Evolutionary conservation across 1,284 basidiomycete genomes (phyloP).

Genomic region (Baeospora myosura): DNA sequence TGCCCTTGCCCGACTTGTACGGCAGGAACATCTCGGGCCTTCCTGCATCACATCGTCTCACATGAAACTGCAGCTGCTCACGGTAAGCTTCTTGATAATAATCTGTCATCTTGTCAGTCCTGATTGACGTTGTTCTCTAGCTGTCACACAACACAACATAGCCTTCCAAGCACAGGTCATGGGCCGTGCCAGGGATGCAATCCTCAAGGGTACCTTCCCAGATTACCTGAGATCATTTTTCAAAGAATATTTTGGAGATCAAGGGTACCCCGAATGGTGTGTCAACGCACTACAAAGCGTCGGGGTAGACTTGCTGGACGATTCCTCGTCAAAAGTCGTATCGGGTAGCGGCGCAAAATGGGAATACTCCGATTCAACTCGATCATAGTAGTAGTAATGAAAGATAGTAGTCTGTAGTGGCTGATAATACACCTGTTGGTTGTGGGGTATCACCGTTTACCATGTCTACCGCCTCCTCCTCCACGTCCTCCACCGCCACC

Average conservation of each 20-base stretch:
- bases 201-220: conserved; percentile 69
- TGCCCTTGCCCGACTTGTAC: conserved; percentile 79
- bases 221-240: conserved; percentile 70
- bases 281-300: conserved; percentile 71
- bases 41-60: conserved; percentile 66
- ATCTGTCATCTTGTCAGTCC: conserved; percentile 9
- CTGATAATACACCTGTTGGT: no score
- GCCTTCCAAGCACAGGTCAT: conserved; percentile 78
- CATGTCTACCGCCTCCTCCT: neutral
- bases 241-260: conserved; percentile 57
- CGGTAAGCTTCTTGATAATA: conserved; percentile 35
- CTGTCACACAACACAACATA: conserved; percentile 73
- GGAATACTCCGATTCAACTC: conserved; percentile 47
- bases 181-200: conserved; percentile 72
- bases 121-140: conserved; percentile 27
- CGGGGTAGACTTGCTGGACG: conserved; percentile 66
- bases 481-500: neutral
- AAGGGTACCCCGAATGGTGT: conserved; percentile 76
- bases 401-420: neutral
- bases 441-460: neutral
- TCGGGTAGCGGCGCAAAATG: conserved; percentile 64
- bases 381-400: neutral
- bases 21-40: conserved; percentile 55
- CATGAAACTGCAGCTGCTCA: conserved; percentile 77
- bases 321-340: conserved; percentile 36